A percentile compares a stretch with the other conserved stretches of the same genome.
Conservation (phyloP, 2,329 filamentous ascomycete species). For the Zalaria sp. region DNA sequence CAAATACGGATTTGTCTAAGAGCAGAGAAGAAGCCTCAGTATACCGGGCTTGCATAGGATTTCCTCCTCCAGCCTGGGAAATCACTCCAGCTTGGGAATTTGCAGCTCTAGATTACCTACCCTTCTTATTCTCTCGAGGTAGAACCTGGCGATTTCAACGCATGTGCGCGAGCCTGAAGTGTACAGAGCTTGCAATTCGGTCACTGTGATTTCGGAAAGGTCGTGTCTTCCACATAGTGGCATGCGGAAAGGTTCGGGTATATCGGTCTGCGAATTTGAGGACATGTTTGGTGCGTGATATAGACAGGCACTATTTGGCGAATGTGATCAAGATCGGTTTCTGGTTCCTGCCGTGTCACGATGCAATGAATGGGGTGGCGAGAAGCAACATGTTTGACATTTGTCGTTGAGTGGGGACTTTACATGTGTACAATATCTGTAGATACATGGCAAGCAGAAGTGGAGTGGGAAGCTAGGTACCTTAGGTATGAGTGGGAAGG, state of each 20-base stretch:
- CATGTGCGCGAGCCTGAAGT: conserved; percentile 1
- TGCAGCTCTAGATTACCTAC: not conserved
- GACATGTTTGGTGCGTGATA: no score
- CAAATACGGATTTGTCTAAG: conserved; percentile 4
- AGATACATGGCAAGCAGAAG: no score
- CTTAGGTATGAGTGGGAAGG: no score
- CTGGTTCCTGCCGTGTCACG: no score
- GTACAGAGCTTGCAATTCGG: conserved; percentile 3
- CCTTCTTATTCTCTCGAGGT: conserved; percentile 4
- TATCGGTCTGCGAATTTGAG: not conserved
- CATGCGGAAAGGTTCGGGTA: conserved; percentile 2
- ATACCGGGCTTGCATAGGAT: no score
- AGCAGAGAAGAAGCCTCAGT: not conserved
- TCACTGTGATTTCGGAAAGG: conserved; percentile 2
- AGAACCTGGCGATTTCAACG: conserved; percentile 1
- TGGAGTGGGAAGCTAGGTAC: no score
- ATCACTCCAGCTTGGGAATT: not conserved
- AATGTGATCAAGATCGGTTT: no score
- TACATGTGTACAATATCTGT: no score
- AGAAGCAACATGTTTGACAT: no score
- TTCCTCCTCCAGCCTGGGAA: not conserved
- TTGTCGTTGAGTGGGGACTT: no score
- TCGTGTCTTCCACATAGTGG: conserved; percentile 3
- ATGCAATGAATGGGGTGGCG: no score
- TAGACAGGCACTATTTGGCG: no score